Percentiles rank a stretch among this genome's conserved stretches.
Evolutionary conservation across 805 yeast genomes (phyloP).

Genomic region (Pichia paraexigua): DNA sequence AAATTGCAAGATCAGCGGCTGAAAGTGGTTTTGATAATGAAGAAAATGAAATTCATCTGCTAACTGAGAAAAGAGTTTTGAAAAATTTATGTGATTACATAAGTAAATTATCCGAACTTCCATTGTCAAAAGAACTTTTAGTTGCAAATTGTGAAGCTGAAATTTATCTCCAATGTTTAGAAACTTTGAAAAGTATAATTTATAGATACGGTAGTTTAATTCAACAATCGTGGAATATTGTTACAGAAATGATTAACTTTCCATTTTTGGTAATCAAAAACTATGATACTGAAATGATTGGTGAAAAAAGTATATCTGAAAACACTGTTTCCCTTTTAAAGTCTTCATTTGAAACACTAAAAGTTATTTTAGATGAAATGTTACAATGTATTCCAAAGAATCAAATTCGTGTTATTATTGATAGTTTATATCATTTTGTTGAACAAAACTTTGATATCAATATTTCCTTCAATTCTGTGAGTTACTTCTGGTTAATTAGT

Average conservation of each 20-base stretch:
- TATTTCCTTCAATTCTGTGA: conserved; percentile 83
- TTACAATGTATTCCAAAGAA: conserved; percentile 59
- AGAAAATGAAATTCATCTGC: conserved; percentile 4
- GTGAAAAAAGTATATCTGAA: conserved; percentile 33
- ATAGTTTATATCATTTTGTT: conserved; percentile 65
- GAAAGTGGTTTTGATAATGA: conserved; percentile 31
- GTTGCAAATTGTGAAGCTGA: conserved; percentile 57
- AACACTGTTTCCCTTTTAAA: conserved; percentile 46
- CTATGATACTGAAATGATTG: conserved; percentile 17
- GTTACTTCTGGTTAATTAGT: conserved; percentile 88
- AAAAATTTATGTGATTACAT: conserved; percentile 41
- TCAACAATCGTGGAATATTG: conserved; percentile 57
- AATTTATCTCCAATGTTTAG: conserved; percentile 52
- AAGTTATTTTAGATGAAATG: conserved; percentile 80
- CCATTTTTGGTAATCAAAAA: conserved; percentile 43
- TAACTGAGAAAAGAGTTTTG: conserved; percentile 43
- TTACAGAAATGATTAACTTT: conserved; percentile 52
- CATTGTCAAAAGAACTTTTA: conserved; percentile 33
- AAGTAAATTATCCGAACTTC: conserved; percentile 31
- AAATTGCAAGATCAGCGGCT: conserved; percentile 36
- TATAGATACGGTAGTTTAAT: conserved; percentile 67
- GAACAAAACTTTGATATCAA: conserved; percentile 68
- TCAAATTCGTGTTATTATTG: conserved; percentile 59
- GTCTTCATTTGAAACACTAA: conserved; percentile 74
- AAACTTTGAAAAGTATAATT: conserved; percentile 61